Conservation (phyloP, 495 filamentous ascomycete genomes). For the Penicillium parvum region DNA sequence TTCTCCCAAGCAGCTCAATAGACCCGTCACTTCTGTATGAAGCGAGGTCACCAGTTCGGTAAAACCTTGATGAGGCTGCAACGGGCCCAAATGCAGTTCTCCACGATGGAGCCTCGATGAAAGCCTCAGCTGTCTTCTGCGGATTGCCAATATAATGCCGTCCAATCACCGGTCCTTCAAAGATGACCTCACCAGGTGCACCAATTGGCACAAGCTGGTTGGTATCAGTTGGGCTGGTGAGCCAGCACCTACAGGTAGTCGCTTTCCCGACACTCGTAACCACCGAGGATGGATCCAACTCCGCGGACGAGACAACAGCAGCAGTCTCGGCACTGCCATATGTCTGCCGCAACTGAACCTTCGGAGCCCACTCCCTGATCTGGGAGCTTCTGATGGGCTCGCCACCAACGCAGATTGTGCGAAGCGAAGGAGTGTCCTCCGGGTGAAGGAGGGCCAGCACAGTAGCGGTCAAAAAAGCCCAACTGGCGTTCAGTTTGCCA, state of each 20-base stretch:
- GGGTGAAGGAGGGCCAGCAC: too few relatives aligned
- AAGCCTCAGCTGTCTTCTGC: background rate
- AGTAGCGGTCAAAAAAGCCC: too few relatives aligned
- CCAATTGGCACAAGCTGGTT: background rate
- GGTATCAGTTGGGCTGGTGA: background rate
- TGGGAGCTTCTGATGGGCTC: too few relatives aligned
- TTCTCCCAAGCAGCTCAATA: background rate
- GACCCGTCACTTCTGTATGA: background rate
- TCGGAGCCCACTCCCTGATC: too few relatives aligned
- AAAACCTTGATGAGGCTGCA: background rate
- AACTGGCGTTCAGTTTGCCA: too few relatives aligned
- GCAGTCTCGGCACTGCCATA: too few relatives aligned
- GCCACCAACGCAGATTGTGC: too few relatives aligned
- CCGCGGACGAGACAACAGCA: too few relatives aligned
- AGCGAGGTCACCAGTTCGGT: conserved; percentile 6
- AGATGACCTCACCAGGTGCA: background rate
- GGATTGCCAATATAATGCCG: background rate
- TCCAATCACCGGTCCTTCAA: background rate
- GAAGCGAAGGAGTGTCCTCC: too few relatives aligned
- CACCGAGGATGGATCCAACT: too few relatives aligned
- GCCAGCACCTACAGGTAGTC: background rate
- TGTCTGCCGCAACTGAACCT: too few relatives aligned
- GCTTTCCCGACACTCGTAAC: too few relatives aligned
- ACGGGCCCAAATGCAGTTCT: background rate
- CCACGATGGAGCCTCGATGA: background rate